Conservation (phyloP, 2,329 filamentous ascomycete genomes). For the Cordyceps fumosorosea region DNA sequence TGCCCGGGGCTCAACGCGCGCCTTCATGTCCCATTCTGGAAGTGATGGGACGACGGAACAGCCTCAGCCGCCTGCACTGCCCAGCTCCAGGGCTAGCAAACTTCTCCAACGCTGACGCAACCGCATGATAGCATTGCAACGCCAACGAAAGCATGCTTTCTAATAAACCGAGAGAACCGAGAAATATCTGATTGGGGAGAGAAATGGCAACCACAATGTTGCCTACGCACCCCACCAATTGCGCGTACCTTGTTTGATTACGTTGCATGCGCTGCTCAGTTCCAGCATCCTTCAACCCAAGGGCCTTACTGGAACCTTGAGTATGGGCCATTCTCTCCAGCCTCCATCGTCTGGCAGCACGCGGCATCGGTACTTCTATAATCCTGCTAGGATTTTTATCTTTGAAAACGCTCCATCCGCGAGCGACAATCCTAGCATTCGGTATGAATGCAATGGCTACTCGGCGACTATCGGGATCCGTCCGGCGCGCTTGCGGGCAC, state of each 20-base stretch:
- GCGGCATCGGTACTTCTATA: no score
- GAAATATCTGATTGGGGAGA: no score
- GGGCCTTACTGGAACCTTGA: no score
- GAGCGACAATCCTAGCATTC: background rate
- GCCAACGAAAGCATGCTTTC: background rate
- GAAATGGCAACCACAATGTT: background rate
- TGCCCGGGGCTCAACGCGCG: background rate
- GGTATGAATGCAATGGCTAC: background rate
- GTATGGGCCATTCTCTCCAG: no score
- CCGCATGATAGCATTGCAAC: background rate
- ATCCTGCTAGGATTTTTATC: no score
- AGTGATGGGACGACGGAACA: background rate
- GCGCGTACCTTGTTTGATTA: no score
- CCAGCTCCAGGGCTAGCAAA: background rate
- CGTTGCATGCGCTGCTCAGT: no score
- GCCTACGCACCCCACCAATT: no score
- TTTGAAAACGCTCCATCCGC: no score
- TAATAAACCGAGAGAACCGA: conserved; percentile 4
- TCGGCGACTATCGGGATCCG: background rate
- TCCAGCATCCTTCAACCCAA: no score
- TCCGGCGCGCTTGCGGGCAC: no score
- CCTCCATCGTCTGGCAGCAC: no score
- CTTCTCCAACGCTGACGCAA: background rate
- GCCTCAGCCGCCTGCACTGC: background rate
- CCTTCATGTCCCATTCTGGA: background rate